Evolutionary conservation across 2,329 filamentous ascomycete genomes (phyloP).

Genomic region (Chaetothyriales sp.): DNA sequence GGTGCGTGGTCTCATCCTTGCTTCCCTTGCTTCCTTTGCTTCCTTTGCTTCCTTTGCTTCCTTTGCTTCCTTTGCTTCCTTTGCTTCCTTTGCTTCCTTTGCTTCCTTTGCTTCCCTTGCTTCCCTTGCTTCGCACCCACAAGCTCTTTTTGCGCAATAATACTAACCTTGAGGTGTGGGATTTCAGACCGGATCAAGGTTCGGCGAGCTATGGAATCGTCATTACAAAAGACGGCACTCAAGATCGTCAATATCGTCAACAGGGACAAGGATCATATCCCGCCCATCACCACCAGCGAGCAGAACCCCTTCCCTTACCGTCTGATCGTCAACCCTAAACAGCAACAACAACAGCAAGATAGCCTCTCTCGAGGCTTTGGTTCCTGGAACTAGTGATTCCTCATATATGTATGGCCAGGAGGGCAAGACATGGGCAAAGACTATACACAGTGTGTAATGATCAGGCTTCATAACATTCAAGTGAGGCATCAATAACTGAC

Average conservation of each 20-base stretch:
- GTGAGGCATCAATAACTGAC: not conserved
- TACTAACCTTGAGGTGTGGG: not conserved
- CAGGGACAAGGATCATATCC: slow-evolving; percentile 85
- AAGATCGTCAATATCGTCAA: slow-evolving; percentile 84
- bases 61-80: no score
- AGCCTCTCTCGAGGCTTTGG: slow-evolving; percentile 45
- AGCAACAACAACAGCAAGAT: slow-evolving; percentile 54
- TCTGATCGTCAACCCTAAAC: slow-evolving; percentile 74
- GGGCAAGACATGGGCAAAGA: not conserved
- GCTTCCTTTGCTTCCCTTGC: no score
- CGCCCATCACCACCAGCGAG: slow-evolving; percentile 83
- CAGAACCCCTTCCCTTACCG: slow-evolving; percentile 91
- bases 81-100: no score
- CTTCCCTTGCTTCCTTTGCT: no score
- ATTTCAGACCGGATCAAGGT: slow-evolving; percentile 66
- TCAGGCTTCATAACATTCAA: not conserved
- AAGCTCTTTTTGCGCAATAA: no score
- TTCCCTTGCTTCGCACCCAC: no score
- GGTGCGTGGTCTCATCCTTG: slow-evolving; percentile 39
- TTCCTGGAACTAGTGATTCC: slow-evolving; percentile 40
- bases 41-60: no score
- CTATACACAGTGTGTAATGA: not conserved
- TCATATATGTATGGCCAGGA: not conserved
- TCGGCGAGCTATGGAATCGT: slow-evolving; percentile 78
- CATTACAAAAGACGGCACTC: slow-evolving; percentile 69